Conservation (phyloP, 2,329 filamentous ascomycete species). For the Kalmusia sp. region DNA sequence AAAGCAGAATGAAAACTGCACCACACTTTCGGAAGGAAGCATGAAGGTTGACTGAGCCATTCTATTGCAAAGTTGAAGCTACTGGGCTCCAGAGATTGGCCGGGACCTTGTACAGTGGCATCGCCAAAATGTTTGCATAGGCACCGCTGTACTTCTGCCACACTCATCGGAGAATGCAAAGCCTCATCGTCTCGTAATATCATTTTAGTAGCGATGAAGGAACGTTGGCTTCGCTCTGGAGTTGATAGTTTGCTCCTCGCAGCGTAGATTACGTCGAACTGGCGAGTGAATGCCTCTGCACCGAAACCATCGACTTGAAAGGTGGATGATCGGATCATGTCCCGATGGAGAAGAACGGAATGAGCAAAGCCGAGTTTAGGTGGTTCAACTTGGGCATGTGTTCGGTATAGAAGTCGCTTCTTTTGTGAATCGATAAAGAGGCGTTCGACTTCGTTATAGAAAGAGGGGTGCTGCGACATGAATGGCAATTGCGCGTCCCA, state of each 20-base stretch:
- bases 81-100: neutral
- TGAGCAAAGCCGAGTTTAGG: neutral
- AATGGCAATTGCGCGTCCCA: constrained; percentile 52
- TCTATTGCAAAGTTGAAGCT: constrained; percentile 26
- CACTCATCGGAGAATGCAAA: constrained; percentile 14
- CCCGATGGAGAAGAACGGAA: constrained; percentile 30
- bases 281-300: constrained; percentile 31
- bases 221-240: constrained; percentile 17
- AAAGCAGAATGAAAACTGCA: constrained; percentile 30
- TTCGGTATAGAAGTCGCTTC: constrained; percentile 23
- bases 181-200: constrained; percentile 19
- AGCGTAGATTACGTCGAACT: constrained; percentile 30
- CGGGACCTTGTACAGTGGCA: constrained; percentile 9
- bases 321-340: constrained; percentile 34
- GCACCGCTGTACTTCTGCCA: neutral
- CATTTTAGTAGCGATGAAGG: constrained; percentile 23
- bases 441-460: neutral
- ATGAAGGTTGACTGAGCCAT: constrained; percentile 25
- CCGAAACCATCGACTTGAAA: constrained; percentile 42
- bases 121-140: constrained; percentile 6
- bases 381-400: constrained; percentile 4
- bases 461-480: constrained; percentile 38
- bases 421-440: neutral
- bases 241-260: constrained; percentile 14
- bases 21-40: constrained; percentile 22